Evolutionary conservation across 306 rosid species (phyloP).

Genomic region (Inga laurina): DNA sequence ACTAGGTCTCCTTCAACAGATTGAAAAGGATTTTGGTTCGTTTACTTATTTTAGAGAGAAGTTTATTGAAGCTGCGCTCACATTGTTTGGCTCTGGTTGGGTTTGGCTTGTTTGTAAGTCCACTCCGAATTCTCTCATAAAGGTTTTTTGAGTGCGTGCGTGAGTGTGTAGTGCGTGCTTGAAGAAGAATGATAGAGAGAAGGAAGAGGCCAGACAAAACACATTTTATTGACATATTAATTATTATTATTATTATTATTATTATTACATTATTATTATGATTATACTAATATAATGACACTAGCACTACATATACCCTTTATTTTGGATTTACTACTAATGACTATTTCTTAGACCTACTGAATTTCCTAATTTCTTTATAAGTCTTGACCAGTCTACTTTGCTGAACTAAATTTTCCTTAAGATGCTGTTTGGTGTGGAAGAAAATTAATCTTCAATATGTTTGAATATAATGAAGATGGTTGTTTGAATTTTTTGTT

Average conservation of each 20-base stretch:
- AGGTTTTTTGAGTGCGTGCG: neutral
- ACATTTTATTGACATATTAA: neutral
- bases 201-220: neutral
- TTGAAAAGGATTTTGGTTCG: constrained; percentile 96
- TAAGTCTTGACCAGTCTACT: neutral
- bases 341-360: neutral
- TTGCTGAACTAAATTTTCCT: neutral
- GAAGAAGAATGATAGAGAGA: neutral
- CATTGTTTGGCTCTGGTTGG: constrained; percentile 97
- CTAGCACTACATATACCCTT: neutral
- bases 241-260: neutral
- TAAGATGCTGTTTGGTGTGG: neutral
- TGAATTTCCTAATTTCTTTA: neutral
- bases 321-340: neutral
- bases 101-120: constrained; percentile 99
- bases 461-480: no score
- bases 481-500: neutral
- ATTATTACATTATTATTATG: no score
- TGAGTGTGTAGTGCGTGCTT: neutral
- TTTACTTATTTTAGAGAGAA: constrained; percentile 72
- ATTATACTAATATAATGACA: neutral
- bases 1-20: constrained; percentile 82
- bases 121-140: constrained; percentile 16
- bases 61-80: constrained; percentile 65
- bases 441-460: neutral